These are phyloP conservation scores for Podospora pseudopauciseta DNA, from an alignment of 495 filamentous ascomycete genomes.

Conservation along the genomic window DNA sequence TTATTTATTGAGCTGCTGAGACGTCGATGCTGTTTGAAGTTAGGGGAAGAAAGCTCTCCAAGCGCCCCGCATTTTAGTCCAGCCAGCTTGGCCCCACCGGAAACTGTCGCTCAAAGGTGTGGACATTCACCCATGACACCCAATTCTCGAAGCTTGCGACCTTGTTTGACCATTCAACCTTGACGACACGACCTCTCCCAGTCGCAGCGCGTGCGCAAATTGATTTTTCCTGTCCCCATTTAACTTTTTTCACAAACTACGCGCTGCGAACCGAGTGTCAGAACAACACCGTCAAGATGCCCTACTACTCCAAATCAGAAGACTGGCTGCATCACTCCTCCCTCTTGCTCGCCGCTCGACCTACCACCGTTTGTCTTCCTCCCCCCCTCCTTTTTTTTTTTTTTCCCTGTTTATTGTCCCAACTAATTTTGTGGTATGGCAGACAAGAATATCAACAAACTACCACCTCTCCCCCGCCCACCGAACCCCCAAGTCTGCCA, in stretches of 20 bases:
- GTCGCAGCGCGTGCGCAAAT: too few relatives aligned
- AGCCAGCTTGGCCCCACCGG: background rate
- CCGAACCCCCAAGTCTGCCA: constrained; percentile 18
- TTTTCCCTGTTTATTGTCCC: too few relatives aligned
- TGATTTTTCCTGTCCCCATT: too few relatives aligned
- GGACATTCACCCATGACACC: background rate
- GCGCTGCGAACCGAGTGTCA: too few relatives aligned
- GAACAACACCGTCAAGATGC: constrained; percentile 36
- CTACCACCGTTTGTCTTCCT: constrained; percentile 39
- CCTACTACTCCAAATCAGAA: constrained; percentile 51
- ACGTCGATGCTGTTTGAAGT: background rate
- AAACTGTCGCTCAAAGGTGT: background rate
- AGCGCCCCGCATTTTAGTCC: background rate
- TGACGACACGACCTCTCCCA: too few relatives aligned
- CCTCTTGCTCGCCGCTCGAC: constrained; percentile 47
- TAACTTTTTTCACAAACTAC: too few relatives aligned
- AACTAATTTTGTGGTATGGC: background rate
- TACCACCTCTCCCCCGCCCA: constrained; percentile 62
- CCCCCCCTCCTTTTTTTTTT: background rate
- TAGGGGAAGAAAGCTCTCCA: background rate
- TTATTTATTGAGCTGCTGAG: background rate
- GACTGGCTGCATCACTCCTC: constrained; percentile 52
- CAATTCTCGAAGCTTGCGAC: background rate
- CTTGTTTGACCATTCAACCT: background rate
- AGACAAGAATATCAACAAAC: constrained; percentile 82